phyloP scores from a whole-genome alignment of 2,329 filamentous ascomycete genomes.

The Metarhizium rileyi region DNA sequence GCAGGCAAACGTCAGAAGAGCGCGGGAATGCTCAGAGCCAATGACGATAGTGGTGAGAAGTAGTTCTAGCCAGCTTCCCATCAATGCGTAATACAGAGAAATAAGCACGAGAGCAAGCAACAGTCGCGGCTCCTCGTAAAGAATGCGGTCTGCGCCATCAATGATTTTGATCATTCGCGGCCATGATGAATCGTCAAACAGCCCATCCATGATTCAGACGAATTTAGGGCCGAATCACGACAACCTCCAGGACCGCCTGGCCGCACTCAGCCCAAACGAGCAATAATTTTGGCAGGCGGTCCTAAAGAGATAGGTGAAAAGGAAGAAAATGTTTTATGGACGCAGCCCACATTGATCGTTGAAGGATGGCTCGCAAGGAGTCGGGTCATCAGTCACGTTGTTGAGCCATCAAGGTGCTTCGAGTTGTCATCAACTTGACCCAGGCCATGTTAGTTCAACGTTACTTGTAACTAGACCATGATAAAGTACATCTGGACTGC shows the following conservation, averaged over 20 bases:
- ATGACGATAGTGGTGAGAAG: conserved; percentile 5
- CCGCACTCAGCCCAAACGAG: not conserved
- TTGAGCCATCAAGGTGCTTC: conserved; percentile 21
- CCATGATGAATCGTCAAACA: conserved; percentile 17
- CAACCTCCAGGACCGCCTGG: not conserved
- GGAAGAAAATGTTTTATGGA: not conserved
- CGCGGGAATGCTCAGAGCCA: not conserved
- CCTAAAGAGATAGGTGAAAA: not conserved
- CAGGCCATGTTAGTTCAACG: no score
- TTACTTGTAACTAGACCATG: no score
- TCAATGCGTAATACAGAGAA: conserved; percentile 12
- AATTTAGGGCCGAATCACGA: not conserved
- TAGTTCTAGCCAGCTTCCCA: conserved; percentile 15
- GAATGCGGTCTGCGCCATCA: conserved; percentile 13
- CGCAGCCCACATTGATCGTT: not conserved
- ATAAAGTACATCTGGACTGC: no score
- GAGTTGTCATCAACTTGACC: not conserved
- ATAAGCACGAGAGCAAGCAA: not conserved
- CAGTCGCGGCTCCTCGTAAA: not conserved
- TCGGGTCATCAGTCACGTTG: not conserved
- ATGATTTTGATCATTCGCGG: conserved; percentile 10
- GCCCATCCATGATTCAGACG: conserved; percentile 14
- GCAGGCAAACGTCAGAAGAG: not conserved
- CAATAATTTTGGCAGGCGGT: conserved; percentile 3
- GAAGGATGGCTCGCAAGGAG: not conserved